Base-by-base conservation (phyloP, 2,329 filamentous ascomycete genomes). In the Xylaria sp. region DNA sequence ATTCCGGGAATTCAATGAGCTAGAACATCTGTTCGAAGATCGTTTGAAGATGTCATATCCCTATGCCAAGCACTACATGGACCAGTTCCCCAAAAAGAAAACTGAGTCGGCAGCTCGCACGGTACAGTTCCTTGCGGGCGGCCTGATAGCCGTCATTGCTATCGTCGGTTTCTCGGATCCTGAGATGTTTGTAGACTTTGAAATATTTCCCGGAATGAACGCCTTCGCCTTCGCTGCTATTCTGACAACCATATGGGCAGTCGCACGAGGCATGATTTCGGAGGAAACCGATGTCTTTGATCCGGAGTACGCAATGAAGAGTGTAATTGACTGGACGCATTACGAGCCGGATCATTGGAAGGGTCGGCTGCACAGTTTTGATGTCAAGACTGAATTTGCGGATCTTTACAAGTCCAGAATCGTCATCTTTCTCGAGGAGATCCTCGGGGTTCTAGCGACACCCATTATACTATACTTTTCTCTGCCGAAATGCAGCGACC, bases 1-100 rank as follows among this genome's bases (percentile, higher is more conserved):
- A 72, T 97, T 99, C 67, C 89, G 95, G 50, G 94, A 98, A 75
- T 99, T 98, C 83, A 99, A 99, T 72, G 95, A 99, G 76, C 83
- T 99, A 1, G 90, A 90, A 60, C 95, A 99, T 76, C 83, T 98
- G 2, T 99, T 98, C 71, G 87, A 93, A 63, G 91, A 94, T 67
- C 88, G 95, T 19, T 82, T 94, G 43, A 94, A 96, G 67, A 96
- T 98, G 90, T 97, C 95, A 0, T 93, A 95, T 72, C 94, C 94
- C 0, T 97, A 92, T 74, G 94, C 95, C 2, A 92, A 90, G 35
- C 87, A 92, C 50, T 99, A 99, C 72, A 85, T 99, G 25, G 92
- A 97, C 67, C 94, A 98, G 68, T 99, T 99, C 64, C 95, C 95
- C 0, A 98, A 98, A 75, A 89, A 94, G 73, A 96, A 97, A 78